These are phyloP conservation scores for Hypoxylon rubiginosum DNA, from an alignment of 2,329 filamentous ascomycete genomes.

Conservation along the genomic window DNA sequence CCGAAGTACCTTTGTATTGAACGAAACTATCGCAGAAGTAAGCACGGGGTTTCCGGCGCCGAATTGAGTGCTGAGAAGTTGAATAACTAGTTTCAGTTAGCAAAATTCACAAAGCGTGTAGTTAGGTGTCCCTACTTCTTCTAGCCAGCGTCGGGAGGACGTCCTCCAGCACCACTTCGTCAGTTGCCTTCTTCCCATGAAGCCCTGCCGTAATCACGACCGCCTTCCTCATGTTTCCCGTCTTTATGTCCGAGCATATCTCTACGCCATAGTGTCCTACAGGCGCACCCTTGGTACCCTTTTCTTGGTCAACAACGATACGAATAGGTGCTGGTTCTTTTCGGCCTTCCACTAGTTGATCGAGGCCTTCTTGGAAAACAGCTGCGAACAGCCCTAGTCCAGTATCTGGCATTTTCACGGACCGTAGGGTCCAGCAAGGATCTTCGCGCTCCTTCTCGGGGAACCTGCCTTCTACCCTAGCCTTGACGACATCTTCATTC, in stretches of 20 bases:
- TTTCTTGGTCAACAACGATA: constrained; percentile 79
- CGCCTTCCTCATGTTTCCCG: constrained; percentile 65
- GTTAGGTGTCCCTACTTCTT: constrained; percentile 67
- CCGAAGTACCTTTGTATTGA: constrained; percentile 82
- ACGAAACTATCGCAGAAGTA: constrained; percentile 78
- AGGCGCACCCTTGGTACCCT: constrained; percentile 74
- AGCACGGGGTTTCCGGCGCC: constrained; percentile 74
- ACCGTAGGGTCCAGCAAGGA: constrained; percentile 83
- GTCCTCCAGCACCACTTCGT: constrained; percentile 79
- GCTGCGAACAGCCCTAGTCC: constrained; percentile 73
- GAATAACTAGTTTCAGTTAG: constrained; percentile 70
- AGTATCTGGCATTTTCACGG: constrained; percentile 72
- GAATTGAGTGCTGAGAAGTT: constrained; percentile 78
- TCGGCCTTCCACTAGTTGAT: constrained; percentile 72
- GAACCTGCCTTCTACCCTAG: constrained; percentile 87
- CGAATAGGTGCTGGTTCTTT: constrained; percentile 77
- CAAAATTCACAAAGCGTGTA: neutral
- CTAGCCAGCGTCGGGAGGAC: constrained; percentile 82
- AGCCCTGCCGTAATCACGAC: constrained; percentile 70
- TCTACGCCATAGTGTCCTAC: constrained; percentile 78
- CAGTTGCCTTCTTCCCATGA: constrained; percentile 78
- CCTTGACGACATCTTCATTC: constrained; percentile 88
- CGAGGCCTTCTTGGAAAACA: constrained; percentile 78
- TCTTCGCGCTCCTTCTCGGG: constrained; percentile 86
- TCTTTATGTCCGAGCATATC: constrained; percentile 74